Base-by-base conservation (phyloP, 495 filamentous ascomycete species). In the Penicillium pancosmium region DNA sequence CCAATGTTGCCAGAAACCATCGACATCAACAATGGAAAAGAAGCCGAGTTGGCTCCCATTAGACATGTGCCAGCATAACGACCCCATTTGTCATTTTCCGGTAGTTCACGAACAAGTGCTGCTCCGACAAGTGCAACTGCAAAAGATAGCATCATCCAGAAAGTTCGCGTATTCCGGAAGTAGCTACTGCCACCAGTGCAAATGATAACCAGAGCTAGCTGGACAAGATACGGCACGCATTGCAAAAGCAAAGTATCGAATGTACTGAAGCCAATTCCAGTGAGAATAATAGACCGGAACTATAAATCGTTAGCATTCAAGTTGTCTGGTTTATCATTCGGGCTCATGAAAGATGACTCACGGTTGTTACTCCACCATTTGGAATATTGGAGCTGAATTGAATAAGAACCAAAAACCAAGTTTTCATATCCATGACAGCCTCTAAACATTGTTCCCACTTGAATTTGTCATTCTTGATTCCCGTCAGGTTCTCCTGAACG, bases 381-480 rank as follows among this genome's bases (percentile, higher is more conserved):
- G 66, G 61, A 38, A 69, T 67, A 53, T 61, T 61, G 5, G 13
- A 15, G 0, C 47, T 44, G 3, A 69, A 11, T 4, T 48, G 50
- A 19, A 57, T 54, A 16, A 67, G n/a, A 15, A 48, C 54, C 7
- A 69, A 23, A 10, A 69, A 40, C 64, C 64, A 72, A 0, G 60
- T 77, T 55, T 77, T 73, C 0, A 74, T 73, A 65, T 84, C 68
- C 0, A 7, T 43, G 7, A 82, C 62, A 7, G 78, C 74, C 52
- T 83, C 80, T 27, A 59, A 61, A 35, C 77, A 72, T 53, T 86
- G 83, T 5, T 71, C 63, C 58, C 62, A 73, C 36, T 83, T 78
- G 57, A 83, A 81, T 15, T 73, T 66, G 54, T 81, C 81, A 51
- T 79, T 84, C 35, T 80, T 73, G 41, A 33, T 38, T 19, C 57